phyloP scores from a whole-genome alignment of 768 basidiomycete species.

The Suillus decipiens region DNA sequence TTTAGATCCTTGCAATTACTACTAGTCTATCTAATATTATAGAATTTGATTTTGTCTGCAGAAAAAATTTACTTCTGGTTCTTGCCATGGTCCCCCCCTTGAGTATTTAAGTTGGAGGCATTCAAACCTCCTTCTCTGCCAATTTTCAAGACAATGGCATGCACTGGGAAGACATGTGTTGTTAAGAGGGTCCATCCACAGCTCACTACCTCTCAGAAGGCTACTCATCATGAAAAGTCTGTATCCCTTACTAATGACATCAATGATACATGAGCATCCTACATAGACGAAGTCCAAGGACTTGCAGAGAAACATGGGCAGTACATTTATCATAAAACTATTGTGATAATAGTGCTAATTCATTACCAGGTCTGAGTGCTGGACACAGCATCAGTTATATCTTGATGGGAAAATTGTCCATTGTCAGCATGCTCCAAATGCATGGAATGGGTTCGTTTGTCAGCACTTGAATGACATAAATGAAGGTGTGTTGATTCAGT shows the following conservation, averaged over 20 bases:
- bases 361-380: neutral
- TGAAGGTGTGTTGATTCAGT: neutral
- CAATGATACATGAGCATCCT: neutral
- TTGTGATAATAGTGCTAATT: neutral
- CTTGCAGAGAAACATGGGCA: neutral
- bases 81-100: neutral
- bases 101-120: neutral
- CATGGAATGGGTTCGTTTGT: neutral
- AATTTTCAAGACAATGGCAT: neutral
- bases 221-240: neutral
- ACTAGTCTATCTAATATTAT: neutral
- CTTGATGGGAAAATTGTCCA: neutral
- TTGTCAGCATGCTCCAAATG: neutral
- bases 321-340: neutral
- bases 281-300: neutral
- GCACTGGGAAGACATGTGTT: neutral
- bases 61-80: neutral
- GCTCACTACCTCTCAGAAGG: neutral
- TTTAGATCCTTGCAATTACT: neutral
- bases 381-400: neutral
- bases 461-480: neutral
- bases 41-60: neutral
- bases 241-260: slow-evolving; percentile 4
- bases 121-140: neutral
- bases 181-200: neutral